Evolutionary conservation across 73 alveolate species (phyloP).

Genomic region (Paramecium octaurelia): DNA sequence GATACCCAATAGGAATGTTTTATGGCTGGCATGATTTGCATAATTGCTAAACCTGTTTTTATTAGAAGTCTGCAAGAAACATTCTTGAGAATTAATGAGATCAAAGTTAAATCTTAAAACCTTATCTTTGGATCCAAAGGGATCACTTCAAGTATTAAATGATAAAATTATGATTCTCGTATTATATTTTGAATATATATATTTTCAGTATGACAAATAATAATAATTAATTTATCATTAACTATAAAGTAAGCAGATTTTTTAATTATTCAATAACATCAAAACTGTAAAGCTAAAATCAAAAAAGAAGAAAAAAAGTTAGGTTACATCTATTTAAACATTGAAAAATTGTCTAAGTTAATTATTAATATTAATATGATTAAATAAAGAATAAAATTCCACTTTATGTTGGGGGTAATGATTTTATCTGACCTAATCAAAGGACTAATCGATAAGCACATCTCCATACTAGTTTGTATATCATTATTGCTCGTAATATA

Average conservation of each 20-base stretch:
- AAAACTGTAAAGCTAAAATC: not conserved
- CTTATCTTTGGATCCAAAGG: not conserved
- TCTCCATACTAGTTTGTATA: not conserved
- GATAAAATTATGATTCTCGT: not conserved
- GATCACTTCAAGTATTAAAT: not conserved
- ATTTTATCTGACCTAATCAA: not conserved
- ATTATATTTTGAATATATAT: not conserved
- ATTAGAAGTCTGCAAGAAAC: not conserved
- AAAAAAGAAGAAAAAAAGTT: no score
- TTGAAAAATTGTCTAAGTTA: not conserved
- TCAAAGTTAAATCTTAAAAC: not conserved
- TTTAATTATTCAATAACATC: not conserved
- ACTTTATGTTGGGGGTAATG: not conserved
- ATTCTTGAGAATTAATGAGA: not conserved
- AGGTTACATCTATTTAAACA: no score
- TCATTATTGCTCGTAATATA: not conserved
- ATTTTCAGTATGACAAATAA: not conserved
- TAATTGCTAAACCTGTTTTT: slow-evolving; percentile 29
- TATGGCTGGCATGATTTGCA: slow-evolving; percentile 1
- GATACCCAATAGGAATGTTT: not conserved
- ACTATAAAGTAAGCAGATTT: not conserved
- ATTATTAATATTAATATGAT: not conserved
- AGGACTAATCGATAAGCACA: not conserved
- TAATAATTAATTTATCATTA: not conserved
- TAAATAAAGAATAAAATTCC: not conserved